Base-by-base conservation (phyloP, 306 rosid species). In the Lathyrus sativus region DNA sequence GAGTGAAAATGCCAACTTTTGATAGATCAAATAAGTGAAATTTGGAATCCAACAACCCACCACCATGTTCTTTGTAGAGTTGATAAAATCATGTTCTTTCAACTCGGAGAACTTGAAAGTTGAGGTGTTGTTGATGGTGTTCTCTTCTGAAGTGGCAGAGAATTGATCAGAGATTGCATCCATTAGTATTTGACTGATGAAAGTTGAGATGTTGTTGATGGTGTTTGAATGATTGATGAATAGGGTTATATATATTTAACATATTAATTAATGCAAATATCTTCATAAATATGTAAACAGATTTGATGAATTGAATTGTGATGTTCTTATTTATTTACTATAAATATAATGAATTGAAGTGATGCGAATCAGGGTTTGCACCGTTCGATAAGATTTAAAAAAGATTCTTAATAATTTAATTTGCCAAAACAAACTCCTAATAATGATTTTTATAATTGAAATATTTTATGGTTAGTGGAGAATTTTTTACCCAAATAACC, bases 71-170 rank as follows among this genome's bases (percentile, higher is more conserved):
- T 0, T 22, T 6, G 15, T 6, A 0, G 82, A 54, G 35, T 43
- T 78, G 66, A 82, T 76, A 18, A 84, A 69, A 62, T 71, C 54
- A 15, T 74, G 68, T 24, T 81, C 87, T 2, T 37, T 29, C 3
- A 56, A 41, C 6, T 70, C 72, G 3, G 80, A 67, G 24, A 81
- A 71, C 67, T 73, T 4, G 76, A 29, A 14, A 64, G 29, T 4
- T 61, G 56, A 35, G 6, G 35, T 22, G 17, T 10, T 19, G 29
- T 18, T 19, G 38, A 1, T 7, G 1, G 4, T 5, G 5, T 1
- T 19, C 37, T 19, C 37, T 1, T 22, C 19, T 3, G 66, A 61
- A 4, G 68, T 43, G 22, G 69, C 3, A 9, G 69, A 64, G 26
- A 39, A n/a, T 64, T 44, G 31, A 19, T 51, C 13, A 11, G 48